Conservation (phyloP, 106 monocot genomes). For the Platanthera zijinensis region DNA sequence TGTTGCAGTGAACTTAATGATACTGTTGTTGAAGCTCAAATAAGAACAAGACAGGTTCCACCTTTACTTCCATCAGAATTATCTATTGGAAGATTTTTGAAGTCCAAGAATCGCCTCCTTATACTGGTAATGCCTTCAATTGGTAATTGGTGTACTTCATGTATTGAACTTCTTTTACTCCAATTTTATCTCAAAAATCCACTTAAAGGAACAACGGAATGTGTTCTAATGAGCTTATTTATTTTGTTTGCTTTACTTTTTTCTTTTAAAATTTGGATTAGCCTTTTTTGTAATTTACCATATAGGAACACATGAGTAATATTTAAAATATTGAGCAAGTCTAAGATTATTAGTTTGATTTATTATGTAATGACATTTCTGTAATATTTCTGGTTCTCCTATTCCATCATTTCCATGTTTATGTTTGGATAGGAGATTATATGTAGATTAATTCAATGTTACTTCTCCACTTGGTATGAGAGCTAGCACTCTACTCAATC, state of each 20-base stretch:
- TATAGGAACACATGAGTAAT: neutral
- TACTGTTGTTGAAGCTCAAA: conserved; percentile 91
- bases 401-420: no score
- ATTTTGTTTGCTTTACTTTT: neutral
- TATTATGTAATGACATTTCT: no score
- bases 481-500: no score
- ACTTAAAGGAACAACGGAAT: neutral
- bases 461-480: no score
- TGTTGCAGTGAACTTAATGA: conserved; percentile 86
- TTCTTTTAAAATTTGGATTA: neutral
- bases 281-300: neutral
- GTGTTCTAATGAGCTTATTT: neutral
- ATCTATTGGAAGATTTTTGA: conserved; percentile 66
- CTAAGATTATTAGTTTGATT: no score
- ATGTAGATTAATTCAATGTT: no score
- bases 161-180: neutral
- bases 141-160: neutral
- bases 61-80: conserved; percentile 49
- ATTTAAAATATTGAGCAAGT: no score
- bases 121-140: conserved; percentile 56
- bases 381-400: no score
- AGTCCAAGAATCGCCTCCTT: conserved; percentile 77
- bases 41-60: conserved; percentile 90
- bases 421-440: no score
- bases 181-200: neutral